phyloP scores from a whole-genome alignment of 1,284 basidiomycete species.

The Pisolithus thermaeus region DNA sequence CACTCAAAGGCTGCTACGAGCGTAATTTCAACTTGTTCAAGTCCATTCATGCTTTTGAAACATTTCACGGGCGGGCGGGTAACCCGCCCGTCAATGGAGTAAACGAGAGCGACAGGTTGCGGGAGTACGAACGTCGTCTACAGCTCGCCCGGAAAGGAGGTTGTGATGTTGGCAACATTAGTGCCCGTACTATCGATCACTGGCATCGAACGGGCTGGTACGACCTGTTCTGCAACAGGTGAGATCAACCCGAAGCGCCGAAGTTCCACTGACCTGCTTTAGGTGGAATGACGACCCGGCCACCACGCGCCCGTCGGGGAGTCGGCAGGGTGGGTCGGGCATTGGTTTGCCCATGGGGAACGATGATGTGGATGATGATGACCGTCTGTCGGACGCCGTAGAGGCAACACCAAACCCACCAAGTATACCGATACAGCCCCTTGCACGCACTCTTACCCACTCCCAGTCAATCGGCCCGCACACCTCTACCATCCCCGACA shows the following conservation, averaged over 20 bases:
- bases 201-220: constrained; percentile 75
- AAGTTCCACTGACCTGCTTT: not conserved
- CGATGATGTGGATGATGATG: constrained; percentile 47
- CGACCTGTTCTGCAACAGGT: constrained; percentile 59
- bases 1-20: constrained; percentile 74
- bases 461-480: constrained; percentile 16
- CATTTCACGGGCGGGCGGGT: constrained; percentile 40
- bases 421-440: constrained; percentile 23
- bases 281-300: constrained; percentile 63
- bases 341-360: constrained; percentile 22
- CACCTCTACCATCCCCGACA: constrained; percentile 14
- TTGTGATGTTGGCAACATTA: constrained; percentile 64
- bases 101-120: constrained; percentile 52
- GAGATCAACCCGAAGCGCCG: constrained; percentile 8
- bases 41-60: constrained; percentile 67
- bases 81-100: constrained; percentile 34
- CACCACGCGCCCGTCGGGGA: constrained; percentile 38
- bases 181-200: constrained; percentile 63
- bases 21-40: constrained; percentile 76
- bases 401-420: constrained; percentile 21
- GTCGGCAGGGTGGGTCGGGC: constrained; percentile 30
- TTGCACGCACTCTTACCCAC: constrained; percentile 19
- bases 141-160: constrained; percentile 54
- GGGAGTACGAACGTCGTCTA: constrained; percentile 61
- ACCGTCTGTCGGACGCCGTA: constrained; percentile 39